These are phyloP conservation scores for Tillandsia leiboldiana DNA, from an alignment of 176 grass and related monocot species.

Conservation along the genomic window DNA sequence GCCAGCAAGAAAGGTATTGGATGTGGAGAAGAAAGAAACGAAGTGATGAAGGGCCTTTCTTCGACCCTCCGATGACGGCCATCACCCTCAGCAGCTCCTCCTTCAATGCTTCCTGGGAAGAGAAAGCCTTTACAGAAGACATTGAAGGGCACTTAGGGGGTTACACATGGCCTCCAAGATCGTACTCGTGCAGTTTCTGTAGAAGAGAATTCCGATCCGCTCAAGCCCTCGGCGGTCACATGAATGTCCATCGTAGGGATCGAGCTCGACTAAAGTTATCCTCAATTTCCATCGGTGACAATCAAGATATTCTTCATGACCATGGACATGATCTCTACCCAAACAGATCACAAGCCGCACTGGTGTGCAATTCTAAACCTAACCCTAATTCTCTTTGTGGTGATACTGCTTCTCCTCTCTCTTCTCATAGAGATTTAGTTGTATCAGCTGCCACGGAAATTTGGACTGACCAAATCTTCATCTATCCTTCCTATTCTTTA, in stretches of 20 bases:
- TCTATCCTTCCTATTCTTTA: background rate
- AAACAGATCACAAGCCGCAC: background rate
- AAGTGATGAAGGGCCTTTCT: background rate
- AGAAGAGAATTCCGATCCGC: constrained; percentile 63
- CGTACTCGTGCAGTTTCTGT: constrained; percentile 72
- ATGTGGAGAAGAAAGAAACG: background rate
- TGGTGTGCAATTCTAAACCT: background rate
- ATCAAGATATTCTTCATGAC: background rate
- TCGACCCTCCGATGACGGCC: background rate
- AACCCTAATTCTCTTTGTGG: constrained; percentile 6
- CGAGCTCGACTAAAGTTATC: constrained; percentile 60
- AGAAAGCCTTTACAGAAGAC: constrained; percentile 59
- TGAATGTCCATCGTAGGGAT: constrained; percentile 77
- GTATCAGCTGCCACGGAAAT: background rate
- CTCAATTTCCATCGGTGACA: constrained; percentile 12
- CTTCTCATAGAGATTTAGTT: constrained; percentile 1
- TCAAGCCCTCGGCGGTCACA: constrained; percentile 58
- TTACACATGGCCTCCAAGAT: constrained; percentile 69
- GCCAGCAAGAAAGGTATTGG: background rate
- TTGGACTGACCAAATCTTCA: background rate
- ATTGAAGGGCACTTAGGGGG: constrained; percentile 36
- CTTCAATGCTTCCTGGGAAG: constrained; percentile 41
- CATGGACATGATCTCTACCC: background rate
- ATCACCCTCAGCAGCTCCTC: background rate
- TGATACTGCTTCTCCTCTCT: background rate